phyloP scores from a whole-genome alignment of 495 filamentous ascomycete genomes.

The Wilcoxina mikolae region DNA sequence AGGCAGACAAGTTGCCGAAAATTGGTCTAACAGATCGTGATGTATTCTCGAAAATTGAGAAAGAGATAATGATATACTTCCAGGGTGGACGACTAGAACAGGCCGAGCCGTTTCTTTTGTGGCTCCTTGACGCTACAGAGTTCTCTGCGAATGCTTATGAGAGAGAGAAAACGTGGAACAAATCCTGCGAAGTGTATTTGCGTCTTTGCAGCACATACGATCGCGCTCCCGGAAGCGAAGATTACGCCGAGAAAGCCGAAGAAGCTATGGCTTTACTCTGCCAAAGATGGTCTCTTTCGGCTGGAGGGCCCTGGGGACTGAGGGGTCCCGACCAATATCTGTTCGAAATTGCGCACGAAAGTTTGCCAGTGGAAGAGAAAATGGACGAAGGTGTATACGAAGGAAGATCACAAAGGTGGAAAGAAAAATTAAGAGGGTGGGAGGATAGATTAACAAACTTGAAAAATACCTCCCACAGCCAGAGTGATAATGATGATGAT shows the following conservation, averaged over 20 bases:
- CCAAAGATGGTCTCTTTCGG: background rate
- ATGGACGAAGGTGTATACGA: background rate
- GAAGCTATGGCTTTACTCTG: constrained; percentile 2
- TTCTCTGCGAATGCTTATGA: background rate
- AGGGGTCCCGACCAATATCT: background rate
- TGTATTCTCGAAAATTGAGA: background rate
- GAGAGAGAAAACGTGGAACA: background rate
- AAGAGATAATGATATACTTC: background rate
- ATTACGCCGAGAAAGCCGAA: constrained; percentile 1
- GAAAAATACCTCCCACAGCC: no score
- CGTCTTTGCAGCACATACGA: background rate
- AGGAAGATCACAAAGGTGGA: background rate
- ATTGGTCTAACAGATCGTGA: background rate
- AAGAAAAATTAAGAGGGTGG: background rate
- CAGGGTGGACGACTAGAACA: background rate
- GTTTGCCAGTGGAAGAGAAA: background rate
- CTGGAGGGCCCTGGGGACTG: no score
- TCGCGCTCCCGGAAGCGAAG: background rate
- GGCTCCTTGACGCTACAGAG: constrained; percentile 10
- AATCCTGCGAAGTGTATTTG: constrained; percentile 8
- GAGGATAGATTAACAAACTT: background rate
- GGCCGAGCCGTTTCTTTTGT: constrained; percentile 6
- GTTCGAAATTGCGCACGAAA: background rate
- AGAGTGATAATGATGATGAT: no score
- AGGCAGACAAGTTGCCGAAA: background rate